Base-by-base conservation (phyloP, 73 alveolate species). In the Paramecium sexaurelia region DNA sequence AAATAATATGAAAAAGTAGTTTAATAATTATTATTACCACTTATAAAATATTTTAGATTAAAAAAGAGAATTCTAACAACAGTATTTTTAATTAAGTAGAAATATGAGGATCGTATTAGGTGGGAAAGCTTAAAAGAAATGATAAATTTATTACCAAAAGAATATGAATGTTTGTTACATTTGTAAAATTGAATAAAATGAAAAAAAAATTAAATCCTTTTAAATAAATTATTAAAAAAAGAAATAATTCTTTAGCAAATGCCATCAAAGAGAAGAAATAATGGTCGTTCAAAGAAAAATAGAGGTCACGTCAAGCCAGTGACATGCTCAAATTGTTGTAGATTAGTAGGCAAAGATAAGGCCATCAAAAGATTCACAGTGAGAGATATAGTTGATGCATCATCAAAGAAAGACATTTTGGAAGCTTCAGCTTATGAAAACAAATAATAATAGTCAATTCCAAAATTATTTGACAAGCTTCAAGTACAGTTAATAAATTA, bases 271-370 rank as follows among this genome's bases (percentile, higher is more conserved):
- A 96, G 99, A 92, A 95, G 99, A 94, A 98, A 98, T 97, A 96
- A 96, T 97, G 99, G 99, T 84, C 97, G 99, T 92, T 95, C 96
- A 87, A 97, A 97, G 98, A 97, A 98, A 94, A 97, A 97, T 94
- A 97, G 98, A 92, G 99, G 99, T 61, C 99, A 98, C 97, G 93
- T 97, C 55, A 96, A 96, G 92, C 95, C 97, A 92, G 96, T 98
- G 75, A 94, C 98, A 75, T 98, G 99, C 97, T 94, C 98, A 87
- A 98, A 98, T 97, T 98, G 99, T 96, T 97, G 97, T 41, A 96
- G 99, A 92, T 94, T 96, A 91, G 97, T 94, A 55, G 96, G 99
- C 93, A 96, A 98, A 96, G 99, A 97, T 95, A 98, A 97, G 95
- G 99, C 99, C 91, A 92, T 98, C 95, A 97, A 97, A 96, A 94